These are phyloP conservation scores for Sarcomyxa edulis DNA, from an alignment of 768 basidiomycete species.

Conservation along the genomic window DNA sequence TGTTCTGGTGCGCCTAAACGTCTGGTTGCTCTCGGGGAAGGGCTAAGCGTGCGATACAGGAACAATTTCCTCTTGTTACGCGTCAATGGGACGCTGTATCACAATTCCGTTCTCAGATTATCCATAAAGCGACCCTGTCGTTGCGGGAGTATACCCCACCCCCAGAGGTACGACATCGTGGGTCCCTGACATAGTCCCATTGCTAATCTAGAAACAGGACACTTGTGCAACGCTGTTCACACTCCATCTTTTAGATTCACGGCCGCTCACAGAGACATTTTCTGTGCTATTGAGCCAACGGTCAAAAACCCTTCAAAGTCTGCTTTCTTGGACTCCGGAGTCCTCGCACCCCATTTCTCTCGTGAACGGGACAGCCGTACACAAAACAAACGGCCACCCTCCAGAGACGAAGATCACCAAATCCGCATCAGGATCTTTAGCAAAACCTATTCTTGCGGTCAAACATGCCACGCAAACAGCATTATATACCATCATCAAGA, in stretches of 20 bases:
- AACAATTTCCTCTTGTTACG: slow-evolving; percentile 83
- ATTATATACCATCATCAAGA: slow-evolving; percentile 53
- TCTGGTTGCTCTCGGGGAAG: neutral
- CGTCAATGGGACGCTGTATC: slow-evolving; percentile 91
- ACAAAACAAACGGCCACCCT: slow-evolving; percentile 29
- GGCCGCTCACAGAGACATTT: slow-evolving; percentile 71
- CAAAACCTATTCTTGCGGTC: slow-evolving; percentile 38
- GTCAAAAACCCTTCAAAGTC: slow-evolving; percentile 46
- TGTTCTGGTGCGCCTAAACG: slow-evolving; percentile 42
- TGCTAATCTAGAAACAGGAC: slow-evolving; percentile 36
- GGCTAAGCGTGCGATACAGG: slow-evolving; percentile 32
- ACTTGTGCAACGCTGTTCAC: slow-evolving; percentile 75
- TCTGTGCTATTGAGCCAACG: slow-evolving; percentile 69
- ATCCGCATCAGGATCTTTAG: slow-evolving; percentile 7
- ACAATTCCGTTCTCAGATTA: slow-evolving; percentile 84
- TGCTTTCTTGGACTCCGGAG: slow-evolving; percentile 31
- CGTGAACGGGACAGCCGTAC: slow-evolving; percentile 7
- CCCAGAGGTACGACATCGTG: slow-evolving; percentile 37
- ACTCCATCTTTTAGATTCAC: slow-evolving; percentile 85
- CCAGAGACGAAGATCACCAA: slow-evolving; percentile 13
- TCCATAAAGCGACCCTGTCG: slow-evolving; percentile 81
- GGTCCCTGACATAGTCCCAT: neutral
- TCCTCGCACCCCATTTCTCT: slow-evolving; percentile 9
- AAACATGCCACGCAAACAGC: slow-evolving; percentile 46
- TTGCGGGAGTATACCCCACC: slow-evolving; percentile 57